A percentile compares a stretch with the other conserved stretches of the same genome.
Conservation (phyloP, 805 yeast genomes). For the Debaryomyces tyrocola region DNA sequence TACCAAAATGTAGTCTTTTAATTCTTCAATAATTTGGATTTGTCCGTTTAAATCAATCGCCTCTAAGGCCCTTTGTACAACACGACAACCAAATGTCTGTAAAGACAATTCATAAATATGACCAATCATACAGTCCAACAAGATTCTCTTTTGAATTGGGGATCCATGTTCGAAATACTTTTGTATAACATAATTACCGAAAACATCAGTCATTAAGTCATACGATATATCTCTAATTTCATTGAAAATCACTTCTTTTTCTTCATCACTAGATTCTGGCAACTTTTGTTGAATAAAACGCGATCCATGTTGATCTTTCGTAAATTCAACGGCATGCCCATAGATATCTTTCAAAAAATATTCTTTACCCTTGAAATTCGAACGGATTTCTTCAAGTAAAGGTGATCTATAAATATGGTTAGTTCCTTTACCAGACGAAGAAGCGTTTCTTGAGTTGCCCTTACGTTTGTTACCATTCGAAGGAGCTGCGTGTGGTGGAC, state of each 20-base stretch:
- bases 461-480: slow-evolving; percentile 5
- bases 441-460: slow-evolving; percentile 12
- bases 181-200: slow-evolving; percentile 96
- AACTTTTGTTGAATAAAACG: slow-evolving; percentile 92
- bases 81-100: slow-evolving; percentile 98
- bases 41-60: slow-evolving; percentile 65
- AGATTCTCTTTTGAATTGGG: slow-evolving; percentile 61
- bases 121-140: slow-evolving; percentile 72
- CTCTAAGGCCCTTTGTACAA: slow-evolving; percentile 91
- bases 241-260: slow-evolving; percentile 75
- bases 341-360: slow-evolving; percentile 70
- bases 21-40: slow-evolving; percentile 65
- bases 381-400: slow-evolving; percentile 79
- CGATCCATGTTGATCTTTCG: slow-evolving; percentile 96
- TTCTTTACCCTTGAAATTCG: slow-evolving; percentile 55
- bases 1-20: slow-evolving; percentile 60
- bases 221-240: slow-evolving; percentile 76
- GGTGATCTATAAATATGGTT: slow-evolving; percentile 71
- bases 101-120: slow-evolving; percentile 73
- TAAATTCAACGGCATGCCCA: slow-evolving; percentile 87
- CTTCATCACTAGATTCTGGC: slow-evolving; percentile 62
- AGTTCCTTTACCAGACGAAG: slow-evolving; percentile 20
- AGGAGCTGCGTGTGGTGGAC: slow-evolving; percentile 4
- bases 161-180: slow-evolving; percentile 86
- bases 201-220: slow-evolving; percentile 91